Conservation (phyloP, 148 eudicot genomes). For the Rhododendron kiyosumense region DNA sequence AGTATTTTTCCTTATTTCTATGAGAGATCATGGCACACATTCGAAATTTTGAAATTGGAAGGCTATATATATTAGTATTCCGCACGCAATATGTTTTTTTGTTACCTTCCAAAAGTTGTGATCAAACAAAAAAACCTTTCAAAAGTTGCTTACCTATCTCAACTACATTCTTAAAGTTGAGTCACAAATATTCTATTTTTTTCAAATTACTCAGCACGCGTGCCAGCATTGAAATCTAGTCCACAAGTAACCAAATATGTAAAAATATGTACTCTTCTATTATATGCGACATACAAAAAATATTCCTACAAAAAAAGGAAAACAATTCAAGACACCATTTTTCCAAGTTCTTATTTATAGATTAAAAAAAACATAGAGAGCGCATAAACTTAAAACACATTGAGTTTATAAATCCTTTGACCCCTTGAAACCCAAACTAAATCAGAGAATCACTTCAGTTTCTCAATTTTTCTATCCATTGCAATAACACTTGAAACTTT, state of each 20-base stretch:
- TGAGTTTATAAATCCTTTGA: background rate
- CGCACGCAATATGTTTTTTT: background rate
- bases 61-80: background rate
- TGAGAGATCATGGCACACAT: background rate
- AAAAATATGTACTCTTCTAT: background rate
- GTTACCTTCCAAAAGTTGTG: background rate
- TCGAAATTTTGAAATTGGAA: background rate
- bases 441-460: background rate
- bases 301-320: background rate
- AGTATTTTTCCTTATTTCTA: background rate
- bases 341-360: background rate
- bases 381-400: background rate
- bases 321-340: background rate
- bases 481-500: background rate
- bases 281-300: background rate
- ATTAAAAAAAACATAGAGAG: background rate
- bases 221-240: background rate
- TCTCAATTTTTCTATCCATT: background rate
- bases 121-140: too few relatives aligned
- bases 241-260: background rate
- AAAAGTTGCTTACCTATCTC: background rate
- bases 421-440: background rate
- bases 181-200: background rate
- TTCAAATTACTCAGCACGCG: background rate
- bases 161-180: background rate